Evolutionary conservation across 2,329 filamentous ascomycete species (phyloP), one percentile per base, ranked within the genome.

Genomic region (Bipolaris gigantea): DNA sequence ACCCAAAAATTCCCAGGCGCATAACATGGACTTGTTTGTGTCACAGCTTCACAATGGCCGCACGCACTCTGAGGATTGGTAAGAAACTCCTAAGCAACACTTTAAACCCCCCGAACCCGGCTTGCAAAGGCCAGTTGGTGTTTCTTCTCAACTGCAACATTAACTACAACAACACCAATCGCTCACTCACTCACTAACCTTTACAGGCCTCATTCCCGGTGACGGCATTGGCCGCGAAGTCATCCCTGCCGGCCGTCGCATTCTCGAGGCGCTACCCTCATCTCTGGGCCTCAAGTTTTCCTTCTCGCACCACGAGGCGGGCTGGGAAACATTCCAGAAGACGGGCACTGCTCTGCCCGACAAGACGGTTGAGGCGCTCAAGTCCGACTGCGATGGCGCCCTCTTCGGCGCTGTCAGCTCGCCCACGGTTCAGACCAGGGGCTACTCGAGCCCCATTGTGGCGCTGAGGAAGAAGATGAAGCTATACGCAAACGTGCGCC

Each of bases 191-290:
- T 30, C 27, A 30, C 27, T 30, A 30, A 30, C 27, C 21, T 16
- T 7, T 6, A 6, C 60, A 96, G 92, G 92, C 75, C 89, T 97
- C 69, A 97, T 99, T 74, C 90, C 94, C 69, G 94, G 94, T 73
- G 94, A 99, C 79, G 94, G 94, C 77, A 99, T 99, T 79, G 94
- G 94, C 78, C 90, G 90, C 74, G 94, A 99, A 80, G 94, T 99
- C 75, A 97, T 99, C 77, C 94, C 94, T 63, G 85, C 94, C 50
- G 94, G 93, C 47, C 90, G 91, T 69, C 88, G 89, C 61, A 82
- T 97, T 66, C 89, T 99, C 71, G 93, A 99, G 81, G 89, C 94
- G 46, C 88, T 99, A 2, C 92, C 93, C 32, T 77, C 88, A n/a
- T 94, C 90, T n/a, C 81, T 97, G 43, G 89, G 89, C 70, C 85